Percentiles rank a stretch among this genome's conserved stretches.
Evolutionary conservation across 2,329 filamentous ascomycete species (phyloP).

Genomic region (Colletotrichum sidae): DNA sequence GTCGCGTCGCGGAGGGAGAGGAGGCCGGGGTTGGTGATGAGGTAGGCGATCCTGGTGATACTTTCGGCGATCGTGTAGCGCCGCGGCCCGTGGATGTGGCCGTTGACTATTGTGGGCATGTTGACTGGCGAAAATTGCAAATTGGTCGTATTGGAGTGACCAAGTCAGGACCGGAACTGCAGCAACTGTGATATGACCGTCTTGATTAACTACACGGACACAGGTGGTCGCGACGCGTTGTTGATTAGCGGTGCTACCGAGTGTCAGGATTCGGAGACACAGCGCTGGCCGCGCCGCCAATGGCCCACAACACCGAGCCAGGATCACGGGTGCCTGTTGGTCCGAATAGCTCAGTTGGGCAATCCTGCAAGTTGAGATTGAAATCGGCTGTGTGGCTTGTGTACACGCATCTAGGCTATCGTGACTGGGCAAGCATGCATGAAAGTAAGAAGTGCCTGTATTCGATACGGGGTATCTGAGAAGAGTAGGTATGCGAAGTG

Average conservation of each 20-base stretch:
- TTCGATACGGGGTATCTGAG: constrained; percentile 29
- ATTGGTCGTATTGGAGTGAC: too few relatives aligned
- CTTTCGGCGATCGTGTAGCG: constrained; percentile 5
- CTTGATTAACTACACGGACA: too few relatives aligned
- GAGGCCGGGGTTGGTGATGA: not conserved
- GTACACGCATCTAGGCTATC: not conserved
- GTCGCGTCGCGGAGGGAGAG: constrained; percentile 14
- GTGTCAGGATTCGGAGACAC: too few relatives aligned
- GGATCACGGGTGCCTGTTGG: constrained; percentile 14
- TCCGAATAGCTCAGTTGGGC: not conserved
- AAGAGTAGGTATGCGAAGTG: constrained; percentile 1
- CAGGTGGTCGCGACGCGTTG: too few relatives aligned
- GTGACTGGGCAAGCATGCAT: not conserved
- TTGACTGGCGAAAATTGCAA: not conserved
- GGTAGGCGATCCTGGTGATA: not conserved
- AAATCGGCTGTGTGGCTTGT: not conserved
- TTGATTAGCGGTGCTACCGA: too few relatives aligned
- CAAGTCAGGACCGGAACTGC: too few relatives aligned
- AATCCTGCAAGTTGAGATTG: not conserved
- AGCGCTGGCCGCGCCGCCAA: not conserved
- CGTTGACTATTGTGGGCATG: constrained; percentile 24
- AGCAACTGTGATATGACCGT: too few relatives aligned
- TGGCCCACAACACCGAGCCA: not conserved
- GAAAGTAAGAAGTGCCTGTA: not conserved
- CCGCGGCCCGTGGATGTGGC: not conserved